These are phyloP conservation scores for Calonectria hongkongensis DNA, from an alignment of 2,329 filamentous ascomycete species.

Conservation along the genomic window DNA sequence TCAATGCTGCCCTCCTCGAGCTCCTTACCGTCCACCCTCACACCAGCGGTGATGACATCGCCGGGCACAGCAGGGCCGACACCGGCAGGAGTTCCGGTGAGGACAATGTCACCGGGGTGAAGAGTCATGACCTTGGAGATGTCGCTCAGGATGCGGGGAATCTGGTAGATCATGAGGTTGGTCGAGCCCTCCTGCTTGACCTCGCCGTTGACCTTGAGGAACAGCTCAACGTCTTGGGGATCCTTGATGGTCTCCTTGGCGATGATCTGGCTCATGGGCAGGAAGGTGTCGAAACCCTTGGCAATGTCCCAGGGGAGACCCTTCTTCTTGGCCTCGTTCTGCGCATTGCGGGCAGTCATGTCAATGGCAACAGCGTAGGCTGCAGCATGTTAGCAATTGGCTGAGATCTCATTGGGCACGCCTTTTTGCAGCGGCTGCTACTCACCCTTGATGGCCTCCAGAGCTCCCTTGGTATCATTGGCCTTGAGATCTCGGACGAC, in stretches of 20 bases:
- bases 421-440: conserved; percentile 18
- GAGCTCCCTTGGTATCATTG: conserved; percentile 82
- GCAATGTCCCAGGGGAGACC: conserved; percentile 96
- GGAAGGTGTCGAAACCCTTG: conserved; percentile 98
- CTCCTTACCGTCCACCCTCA: conserved; percentile 87
- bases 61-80: conserved; percentile 91
- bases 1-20: conserved; percentile 90
- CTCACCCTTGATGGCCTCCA: conserved; percentile 88
- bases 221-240: conserved; percentile 92
- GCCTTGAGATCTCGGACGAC: conserved; percentile 83
- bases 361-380: conserved; percentile 95
- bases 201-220: conserved; percentile 87
- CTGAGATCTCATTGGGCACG: background rate
- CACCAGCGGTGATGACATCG: conserved; percentile 89
- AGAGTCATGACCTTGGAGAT: conserved; percentile 97
- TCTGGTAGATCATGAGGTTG: conserved; percentile 94
- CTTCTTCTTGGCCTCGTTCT: conserved; percentile 96
- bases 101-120: conserved; percentile 91
- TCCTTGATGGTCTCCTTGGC: conserved; percentile 86
- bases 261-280: conserved; percentile 89
- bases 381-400: conserved; percentile 57
- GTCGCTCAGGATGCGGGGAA: conserved; percentile 90
- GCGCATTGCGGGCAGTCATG: conserved; percentile 96
- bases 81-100: conserved; percentile 98
- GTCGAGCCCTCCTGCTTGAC: conserved; percentile 90